A percentile compares a stretch with the other conserved stretches of the same genome.
These are phyloP conservation scores for Cinnamomum micranthum DNA, from an alignment of 164 flowering plant species.

Conservation along the genomic window DNA sequence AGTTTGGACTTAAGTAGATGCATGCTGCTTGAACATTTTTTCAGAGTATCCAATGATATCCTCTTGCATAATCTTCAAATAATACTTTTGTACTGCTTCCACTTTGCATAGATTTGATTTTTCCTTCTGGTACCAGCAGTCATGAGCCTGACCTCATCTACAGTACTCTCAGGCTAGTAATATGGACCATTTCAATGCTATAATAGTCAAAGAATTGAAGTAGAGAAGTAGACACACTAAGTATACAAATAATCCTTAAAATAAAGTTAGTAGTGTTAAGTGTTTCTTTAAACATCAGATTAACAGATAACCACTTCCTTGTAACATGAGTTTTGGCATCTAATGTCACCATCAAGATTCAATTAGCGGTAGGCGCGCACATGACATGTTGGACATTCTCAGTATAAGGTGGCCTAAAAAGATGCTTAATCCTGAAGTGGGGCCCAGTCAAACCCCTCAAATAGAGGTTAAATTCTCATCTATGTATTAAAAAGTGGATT, in stretches of 20 bases:
- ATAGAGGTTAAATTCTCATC: not conserved
- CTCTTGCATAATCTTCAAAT: not conserved
- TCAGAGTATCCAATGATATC: not conserved
- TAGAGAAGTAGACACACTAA: not conserved
- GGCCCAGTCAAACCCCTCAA: constrained; percentile 6
- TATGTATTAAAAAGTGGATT: too few species aligned
- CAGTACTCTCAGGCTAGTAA: not conserved
- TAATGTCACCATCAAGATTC: not conserved
- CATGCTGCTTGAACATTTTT: not conserved
- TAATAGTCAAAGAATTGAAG: not conserved
- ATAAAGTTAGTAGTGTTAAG: not conserved
- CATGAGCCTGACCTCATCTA: not conserved
- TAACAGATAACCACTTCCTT: not conserved
- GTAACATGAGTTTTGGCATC: not conserved
- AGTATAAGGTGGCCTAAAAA: not conserved
- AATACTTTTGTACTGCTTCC: not conserved
- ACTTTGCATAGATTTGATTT: too few species aligned
- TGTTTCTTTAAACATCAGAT: not conserved
- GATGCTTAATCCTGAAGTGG: not conserved
- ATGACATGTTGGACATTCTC: constrained; percentile 9
- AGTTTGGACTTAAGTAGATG: not conserved
- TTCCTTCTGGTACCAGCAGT: too few species aligned
- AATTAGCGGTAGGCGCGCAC: constrained; percentile 8
- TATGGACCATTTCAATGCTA: not conserved
- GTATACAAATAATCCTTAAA: not conserved